Evolutionary conservation across 139 green algal genomes (phyloP).

Genomic region (Nannochloris sp.): DNA sequence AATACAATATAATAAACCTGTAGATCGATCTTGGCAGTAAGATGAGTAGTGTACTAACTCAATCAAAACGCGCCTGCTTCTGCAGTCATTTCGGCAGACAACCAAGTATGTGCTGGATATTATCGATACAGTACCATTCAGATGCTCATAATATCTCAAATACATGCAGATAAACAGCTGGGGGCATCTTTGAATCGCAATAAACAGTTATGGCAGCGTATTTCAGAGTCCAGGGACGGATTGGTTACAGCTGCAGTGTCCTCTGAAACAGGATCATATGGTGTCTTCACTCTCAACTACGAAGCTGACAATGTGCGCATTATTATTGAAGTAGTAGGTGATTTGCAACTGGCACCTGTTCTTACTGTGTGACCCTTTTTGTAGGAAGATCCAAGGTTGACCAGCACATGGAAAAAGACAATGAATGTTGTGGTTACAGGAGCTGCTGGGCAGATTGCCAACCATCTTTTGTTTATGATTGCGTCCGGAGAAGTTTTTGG

Average conservation of each 20-base stretch:
- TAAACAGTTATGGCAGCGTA: background rate
- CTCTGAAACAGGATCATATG: constrained; percentile 10
- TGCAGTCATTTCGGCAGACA: too few relatives aligned
- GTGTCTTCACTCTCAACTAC: constrained; percentile 22
- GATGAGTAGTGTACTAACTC: too few relatives aligned
- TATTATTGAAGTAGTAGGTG: background rate
- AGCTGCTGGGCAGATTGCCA: constrained; percentile 75
- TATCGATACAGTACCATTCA: too few relatives aligned
- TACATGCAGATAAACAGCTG: background rate
- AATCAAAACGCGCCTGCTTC: too few relatives aligned
- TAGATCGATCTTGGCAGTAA: too few relatives aligned
- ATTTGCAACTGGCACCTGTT: background rate
- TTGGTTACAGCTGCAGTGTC: background rate
- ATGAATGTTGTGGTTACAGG: constrained; percentile 39
- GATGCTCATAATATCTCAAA: too few relatives aligned
- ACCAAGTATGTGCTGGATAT: too few relatives aligned
- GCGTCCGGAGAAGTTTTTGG: constrained; percentile 50
- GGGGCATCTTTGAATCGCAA: background rate
- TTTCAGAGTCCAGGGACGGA: background rate
- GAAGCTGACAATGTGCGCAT: constrained; percentile 23
- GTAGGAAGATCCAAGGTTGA: constrained; percentile 49
- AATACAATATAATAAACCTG: too few relatives aligned
- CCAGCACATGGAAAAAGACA: constrained; percentile 61
- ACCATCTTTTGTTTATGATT: constrained; percentile 90
- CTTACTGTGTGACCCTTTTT: background rate